phyloP scores from a whole-genome alignment of 2,329 filamentous ascomycete species.

The Stagonosporopsis cucurbitacearum region DNA sequence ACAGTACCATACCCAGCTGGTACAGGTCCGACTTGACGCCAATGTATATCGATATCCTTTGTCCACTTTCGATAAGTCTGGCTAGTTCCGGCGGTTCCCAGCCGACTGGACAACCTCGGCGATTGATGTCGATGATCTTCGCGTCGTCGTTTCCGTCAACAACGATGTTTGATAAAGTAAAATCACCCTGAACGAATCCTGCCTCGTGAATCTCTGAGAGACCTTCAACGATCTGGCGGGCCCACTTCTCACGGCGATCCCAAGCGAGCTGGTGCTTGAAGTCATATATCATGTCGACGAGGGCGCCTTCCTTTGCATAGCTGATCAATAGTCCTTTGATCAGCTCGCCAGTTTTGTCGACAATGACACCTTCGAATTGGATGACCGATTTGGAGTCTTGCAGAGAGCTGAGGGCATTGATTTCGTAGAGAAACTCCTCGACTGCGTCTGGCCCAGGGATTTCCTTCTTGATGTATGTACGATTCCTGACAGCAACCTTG shows the following conservation, averaged over 20 bases:
- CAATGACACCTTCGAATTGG: constrained; percentile 82
- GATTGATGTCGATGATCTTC: constrained; percentile 98
- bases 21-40: constrained; percentile 97
- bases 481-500: constrained; percentile 76
- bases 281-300: constrained; percentile 92
- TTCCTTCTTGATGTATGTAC: constrained; percentile 92
- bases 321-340: constrained; percentile 91
- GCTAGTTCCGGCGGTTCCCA: constrained; percentile 97
- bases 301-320: constrained; percentile 82
- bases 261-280: constrained; percentile 69
- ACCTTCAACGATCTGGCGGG: constrained; percentile 86
- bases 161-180: constrained; percentile 96
- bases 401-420: constrained; percentile 88
- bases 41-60: constrained; percentile 95
- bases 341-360: constrained; percentile 74
- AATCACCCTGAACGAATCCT: constrained; percentile 96
- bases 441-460: constrained; percentile 95
- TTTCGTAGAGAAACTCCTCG: constrained; percentile 96
- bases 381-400: constrained; percentile 78
- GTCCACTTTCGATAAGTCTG: constrained; percentile 82
- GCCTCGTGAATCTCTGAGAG: constrained; percentile 93
- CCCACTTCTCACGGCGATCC: constrained; percentile 82
- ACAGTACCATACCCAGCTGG: constrained; percentile 96
- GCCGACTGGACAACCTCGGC: constrained; percentile 92
- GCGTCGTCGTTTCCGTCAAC: constrained; percentile 84